phyloP scores from a whole-genome alignment of 2,329 filamentous ascomycete genomes.

The Rutstroemia sp. region DNA sequence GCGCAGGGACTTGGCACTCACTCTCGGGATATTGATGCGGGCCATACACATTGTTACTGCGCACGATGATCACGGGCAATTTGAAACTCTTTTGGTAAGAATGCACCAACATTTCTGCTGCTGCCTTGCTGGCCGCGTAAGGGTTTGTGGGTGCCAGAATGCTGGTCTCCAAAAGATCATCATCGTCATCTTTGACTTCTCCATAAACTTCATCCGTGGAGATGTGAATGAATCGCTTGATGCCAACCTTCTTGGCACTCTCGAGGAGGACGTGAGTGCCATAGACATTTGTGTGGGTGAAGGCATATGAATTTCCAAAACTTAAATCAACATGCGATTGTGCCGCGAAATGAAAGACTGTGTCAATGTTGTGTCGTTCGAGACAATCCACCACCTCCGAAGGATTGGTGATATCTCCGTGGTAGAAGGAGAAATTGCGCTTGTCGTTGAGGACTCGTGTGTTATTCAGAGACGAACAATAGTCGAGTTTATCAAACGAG shows the following conservation, averaged over 20 bases:
- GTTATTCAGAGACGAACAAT: slow-evolving; percentile 76
- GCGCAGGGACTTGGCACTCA: slow-evolving; percentile 34
- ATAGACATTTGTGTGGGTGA: slow-evolving; percentile 75
- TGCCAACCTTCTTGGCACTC: slow-evolving; percentile 62
- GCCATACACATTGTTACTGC: slow-evolving; percentile 80
- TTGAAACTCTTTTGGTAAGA: slow-evolving; percentile 82
- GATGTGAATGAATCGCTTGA: slow-evolving; percentile 72
- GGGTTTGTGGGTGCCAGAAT: slow-evolving; percentile 75
- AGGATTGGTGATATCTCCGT: slow-evolving; percentile 70
- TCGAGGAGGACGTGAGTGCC: slow-evolving; percentile 80
- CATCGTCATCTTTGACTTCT: slow-evolving; percentile 64
- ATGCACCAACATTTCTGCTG: slow-evolving; percentile 78
- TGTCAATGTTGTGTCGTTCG: slow-evolving; percentile 66
- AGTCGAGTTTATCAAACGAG: slow-evolving; percentile 80
- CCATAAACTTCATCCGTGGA: slow-evolving; percentile 84
- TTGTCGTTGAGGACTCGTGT: slow-evolving; percentile 59
- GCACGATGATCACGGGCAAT: slow-evolving; percentile 70
- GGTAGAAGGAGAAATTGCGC: slow-evolving; percentile 71
- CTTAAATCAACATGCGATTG: slow-evolving; percentile 78
- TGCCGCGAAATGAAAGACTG: slow-evolving; percentile 78
- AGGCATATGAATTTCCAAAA: slow-evolving; percentile 75
- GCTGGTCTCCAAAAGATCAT: slow-evolving; percentile 65
- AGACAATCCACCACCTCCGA: slow-evolving; percentile 64
- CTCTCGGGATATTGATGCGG: slow-evolving; percentile 80
- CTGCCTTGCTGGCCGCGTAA: slow-evolving; percentile 73